Percentiles rank a stretch among this genome's conserved stretches.
These are phyloP conservation scores for Phylloporus rhodoxanthus DNA, from an alignment of 768 basidiomycete genomes.

Conservation along the genomic window DNA sequence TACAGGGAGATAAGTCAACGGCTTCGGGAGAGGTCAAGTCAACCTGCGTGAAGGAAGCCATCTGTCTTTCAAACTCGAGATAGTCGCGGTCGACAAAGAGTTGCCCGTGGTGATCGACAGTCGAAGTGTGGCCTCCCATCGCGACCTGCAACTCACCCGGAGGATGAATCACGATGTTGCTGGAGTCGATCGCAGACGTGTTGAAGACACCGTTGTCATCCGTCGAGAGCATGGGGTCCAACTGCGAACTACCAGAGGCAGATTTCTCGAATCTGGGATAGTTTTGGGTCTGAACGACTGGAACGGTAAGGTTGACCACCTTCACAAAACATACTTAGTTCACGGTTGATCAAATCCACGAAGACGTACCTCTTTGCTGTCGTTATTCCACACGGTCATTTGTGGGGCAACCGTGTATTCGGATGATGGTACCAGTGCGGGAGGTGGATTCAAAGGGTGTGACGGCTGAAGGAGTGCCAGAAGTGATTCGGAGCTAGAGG, in stretches of 20 bases:
- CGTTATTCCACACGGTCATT: slow-evolving; percentile 10
- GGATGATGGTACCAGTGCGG: background rate
- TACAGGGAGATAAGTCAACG: slow-evolving; percentile 4
- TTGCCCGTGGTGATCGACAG: slow-evolving; percentile 7
- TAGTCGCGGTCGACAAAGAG: slow-evolving; percentile 20
- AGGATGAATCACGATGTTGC: slow-evolving; percentile 31
- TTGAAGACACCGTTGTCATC: slow-evolving; percentile 34
- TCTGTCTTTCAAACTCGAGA: slow-evolving; percentile 6
- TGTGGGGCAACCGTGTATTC: background rate
- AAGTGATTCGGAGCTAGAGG: slow-evolving; percentile 7
- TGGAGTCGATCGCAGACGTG: slow-evolving; percentile 29
- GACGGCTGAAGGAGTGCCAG: slow-evolving; percentile 1
- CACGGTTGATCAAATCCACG: background rate
- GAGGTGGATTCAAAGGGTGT: slow-evolving; percentile 1
- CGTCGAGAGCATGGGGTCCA: slow-evolving; percentile 21
- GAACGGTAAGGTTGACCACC: slow-evolving; percentile 11
- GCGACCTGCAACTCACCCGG: slow-evolving; percentile 34
- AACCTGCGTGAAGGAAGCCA: background rate
- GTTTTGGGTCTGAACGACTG: slow-evolving; percentile 8
- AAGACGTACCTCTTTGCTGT: slow-evolving; percentile 8
- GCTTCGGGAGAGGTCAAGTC: slow-evolving; percentile 2
- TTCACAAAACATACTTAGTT: slow-evolving; percentile 6
- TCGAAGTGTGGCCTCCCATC: slow-evolving; percentile 11
- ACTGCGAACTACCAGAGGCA: background rate
- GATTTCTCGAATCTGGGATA: slow-evolving; percentile 2